These are phyloP conservation scores for Botryotinia narcissicola DNA, from an alignment of 2,329 filamentous ascomycete species.

Conservation along the genomic window DNA sequence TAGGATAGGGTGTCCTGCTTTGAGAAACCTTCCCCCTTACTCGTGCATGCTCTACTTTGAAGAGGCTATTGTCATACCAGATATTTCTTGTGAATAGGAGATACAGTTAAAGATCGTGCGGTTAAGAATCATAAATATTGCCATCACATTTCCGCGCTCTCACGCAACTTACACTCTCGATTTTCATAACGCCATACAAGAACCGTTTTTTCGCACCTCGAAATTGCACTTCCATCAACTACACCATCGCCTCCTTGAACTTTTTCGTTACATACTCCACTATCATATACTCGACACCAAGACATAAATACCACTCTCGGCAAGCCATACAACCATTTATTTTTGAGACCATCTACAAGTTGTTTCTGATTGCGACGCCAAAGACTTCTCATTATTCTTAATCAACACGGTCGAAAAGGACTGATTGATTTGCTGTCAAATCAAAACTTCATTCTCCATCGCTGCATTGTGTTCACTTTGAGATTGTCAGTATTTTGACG, in stretches of 20 bases:
- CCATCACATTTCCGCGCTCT: not conserved
- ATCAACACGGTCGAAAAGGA: not conserved
- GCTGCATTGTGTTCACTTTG: not conserved
- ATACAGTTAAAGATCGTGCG: not conserved
- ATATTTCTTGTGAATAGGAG: not conserved
- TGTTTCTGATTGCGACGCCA: not conserved
- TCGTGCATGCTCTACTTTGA: not conserved
- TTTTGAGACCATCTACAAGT: not conserved
- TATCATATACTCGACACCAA: not conserved
- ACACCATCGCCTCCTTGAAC: not conserved
- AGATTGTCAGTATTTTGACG: not conserved
- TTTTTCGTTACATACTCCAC: no score
- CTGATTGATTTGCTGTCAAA: not conserved
- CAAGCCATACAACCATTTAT: not conserved
- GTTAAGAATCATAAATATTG: not conserved
- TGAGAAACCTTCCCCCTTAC: not conserved
- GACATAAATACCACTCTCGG: no score
- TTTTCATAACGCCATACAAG: not conserved
- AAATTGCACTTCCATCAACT: not conserved
- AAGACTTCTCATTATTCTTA: not conserved
- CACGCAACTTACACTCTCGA: not conserved
- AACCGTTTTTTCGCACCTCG: not conserved
- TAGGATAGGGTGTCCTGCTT: not conserved
- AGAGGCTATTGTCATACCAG: not conserved
- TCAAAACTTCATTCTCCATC: not conserved